A percentile compares a stretch with the other conserved stretches of the same genome.
phyloP scores from a whole-genome alignment of 805 yeast genomes.

The Candida railenensis region DNA sequence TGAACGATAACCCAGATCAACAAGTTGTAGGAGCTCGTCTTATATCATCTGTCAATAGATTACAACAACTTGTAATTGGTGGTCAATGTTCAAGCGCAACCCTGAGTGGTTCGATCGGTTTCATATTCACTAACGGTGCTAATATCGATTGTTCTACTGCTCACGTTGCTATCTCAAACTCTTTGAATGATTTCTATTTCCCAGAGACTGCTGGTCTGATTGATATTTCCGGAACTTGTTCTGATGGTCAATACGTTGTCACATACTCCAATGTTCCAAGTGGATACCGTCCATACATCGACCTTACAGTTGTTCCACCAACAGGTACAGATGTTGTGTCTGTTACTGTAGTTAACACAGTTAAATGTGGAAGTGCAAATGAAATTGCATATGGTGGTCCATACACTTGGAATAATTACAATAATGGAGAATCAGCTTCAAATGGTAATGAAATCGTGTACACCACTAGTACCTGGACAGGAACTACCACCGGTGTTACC shows the following conservation, averaged over 20 bases:
- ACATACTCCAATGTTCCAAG: slow-evolving; percentile 8
- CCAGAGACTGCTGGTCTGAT: slow-evolving; percentile 11
- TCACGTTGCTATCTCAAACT: slow-evolving; percentile 20
- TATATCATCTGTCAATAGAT: not conserved
- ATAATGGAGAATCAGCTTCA: slow-evolving; percentile 1
- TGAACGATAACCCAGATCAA: not conserved
- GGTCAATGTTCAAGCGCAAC: slow-evolving; percentile 14
- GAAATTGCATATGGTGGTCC: not conserved
- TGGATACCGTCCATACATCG: slow-evolving; percentile 16
- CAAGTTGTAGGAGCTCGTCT: not conserved
- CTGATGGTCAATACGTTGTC: slow-evolving; percentile 8
- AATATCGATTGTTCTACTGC: slow-evolving; percentile 20
- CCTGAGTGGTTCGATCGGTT: slow-evolving; percentile 20
- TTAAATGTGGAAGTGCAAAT: slow-evolving; percentile 10
- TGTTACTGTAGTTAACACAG: slow-evolving; percentile 10
- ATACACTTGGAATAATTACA: slow-evolving; percentile 2
- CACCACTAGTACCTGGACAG: slow-evolving; percentile 13
- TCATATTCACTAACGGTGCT: slow-evolving; percentile 8
- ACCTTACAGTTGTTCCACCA: slow-evolving; percentile 5
- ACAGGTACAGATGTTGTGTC: not conserved
- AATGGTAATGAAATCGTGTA: slow-evolving; percentile 7
- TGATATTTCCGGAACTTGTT: slow-evolving; percentile 14
- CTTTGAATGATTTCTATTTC: slow-evolving; percentile 19
- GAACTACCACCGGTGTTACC: slow-evolving; percentile 7
- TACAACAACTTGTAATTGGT: not conserved